Evolutionary conservation across 1,284 basidiomycete species (phyloP).

Genomic region (Trichosporon coremiiforme): DNA sequence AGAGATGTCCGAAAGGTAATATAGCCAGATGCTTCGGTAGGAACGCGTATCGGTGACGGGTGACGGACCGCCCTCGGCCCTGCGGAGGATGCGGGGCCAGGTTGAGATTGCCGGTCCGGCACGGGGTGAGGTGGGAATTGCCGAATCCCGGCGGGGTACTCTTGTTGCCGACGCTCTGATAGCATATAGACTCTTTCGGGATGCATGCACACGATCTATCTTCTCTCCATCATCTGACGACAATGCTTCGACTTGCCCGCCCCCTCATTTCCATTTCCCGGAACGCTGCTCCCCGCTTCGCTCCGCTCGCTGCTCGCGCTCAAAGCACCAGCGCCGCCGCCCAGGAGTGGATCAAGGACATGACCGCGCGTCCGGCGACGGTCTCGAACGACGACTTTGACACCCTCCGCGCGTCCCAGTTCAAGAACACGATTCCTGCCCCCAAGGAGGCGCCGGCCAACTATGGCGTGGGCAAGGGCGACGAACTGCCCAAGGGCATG

Average conservation of each 20-base stretch:
- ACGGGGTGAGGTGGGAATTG: neutral
- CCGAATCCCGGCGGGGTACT: slow-evolving; percentile 9
- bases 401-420: slow-evolving; percentile 34
- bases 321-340: slow-evolving; percentile 8
- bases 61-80: neutral
- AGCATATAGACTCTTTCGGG: neutral
- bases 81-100: neutral
- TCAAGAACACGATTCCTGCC: slow-evolving; percentile 65
- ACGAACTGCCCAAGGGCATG: slow-evolving; percentile 63
- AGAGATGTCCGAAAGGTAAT: neutral
- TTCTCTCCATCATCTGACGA: neutral
- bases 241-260: slow-evolving; percentile 15
- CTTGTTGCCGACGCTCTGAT: neutral
- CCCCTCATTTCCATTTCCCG: neutral
- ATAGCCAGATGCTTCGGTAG: neutral
- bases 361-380: slow-evolving; percentile 30
- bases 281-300: neutral
- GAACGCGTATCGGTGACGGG: neutral
- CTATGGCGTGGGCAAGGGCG: slow-evolving; percentile 37
- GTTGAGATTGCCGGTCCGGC: neutral
- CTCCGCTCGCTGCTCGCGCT: neutral
- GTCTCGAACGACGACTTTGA: slow-evolving; percentile 34
- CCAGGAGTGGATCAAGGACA: slow-evolving; percentile 35
- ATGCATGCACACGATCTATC: neutral
- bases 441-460: slow-evolving; percentile 60